phyloP scores from a whole-genome alignment of 148 eudicot genomes.

The Cornus florida region DNA sequence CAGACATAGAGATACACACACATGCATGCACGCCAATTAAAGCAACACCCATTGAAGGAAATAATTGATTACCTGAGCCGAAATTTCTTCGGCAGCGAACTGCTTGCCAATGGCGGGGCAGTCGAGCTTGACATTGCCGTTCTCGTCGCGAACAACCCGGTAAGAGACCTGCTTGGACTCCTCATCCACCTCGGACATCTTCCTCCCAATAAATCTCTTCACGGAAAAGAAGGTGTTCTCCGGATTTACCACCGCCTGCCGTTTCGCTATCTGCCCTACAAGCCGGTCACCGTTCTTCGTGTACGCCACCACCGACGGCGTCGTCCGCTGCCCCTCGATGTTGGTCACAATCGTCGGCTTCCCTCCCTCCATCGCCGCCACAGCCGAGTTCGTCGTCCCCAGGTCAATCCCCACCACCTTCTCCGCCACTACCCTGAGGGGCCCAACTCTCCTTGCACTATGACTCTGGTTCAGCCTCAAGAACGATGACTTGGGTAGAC shows the following conservation, averaged over 20 bases:
- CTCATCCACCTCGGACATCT: slow-evolving; percentile 95
- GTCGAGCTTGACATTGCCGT: slow-evolving; percentile 91
- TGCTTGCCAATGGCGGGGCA: slow-evolving; percentile 95
- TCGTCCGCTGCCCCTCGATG: slow-evolving; percentile 92
- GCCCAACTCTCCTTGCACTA: slow-evolving; percentile 17
- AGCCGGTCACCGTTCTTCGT: slow-evolving; percentile 80
- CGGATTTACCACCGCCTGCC: slow-evolving; percentile 95
- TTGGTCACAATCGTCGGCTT: slow-evolving; percentile 91
- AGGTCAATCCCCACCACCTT: slow-evolving; percentile 95
- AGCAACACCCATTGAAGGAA: not conserved
- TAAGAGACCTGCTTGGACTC: slow-evolving; percentile 93
- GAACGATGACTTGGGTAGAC: slow-evolving; percentile 29
- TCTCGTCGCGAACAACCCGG: slow-evolving; percentile 76
- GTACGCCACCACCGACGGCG: slow-evolving; percentile 95
- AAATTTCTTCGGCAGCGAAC: slow-evolving; percentile 95
- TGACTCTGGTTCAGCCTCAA: slow-evolving; percentile 24
- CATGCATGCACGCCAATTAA: not conserved
- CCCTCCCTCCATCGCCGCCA: slow-evolving; percentile 98
- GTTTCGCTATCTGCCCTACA: slow-evolving; percentile 91
- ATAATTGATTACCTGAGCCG: slow-evolving; percentile 66
- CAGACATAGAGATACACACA: not conserved
- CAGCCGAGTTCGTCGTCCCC: slow-evolving; percentile 93
- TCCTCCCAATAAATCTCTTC: slow-evolving; percentile 92
- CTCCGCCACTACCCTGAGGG: slow-evolving; percentile 61
- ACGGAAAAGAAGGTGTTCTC: slow-evolving; percentile 89